Conservation (phyloP, 73 alveolate species). For the Tetrahymena elliotti region DNA sequence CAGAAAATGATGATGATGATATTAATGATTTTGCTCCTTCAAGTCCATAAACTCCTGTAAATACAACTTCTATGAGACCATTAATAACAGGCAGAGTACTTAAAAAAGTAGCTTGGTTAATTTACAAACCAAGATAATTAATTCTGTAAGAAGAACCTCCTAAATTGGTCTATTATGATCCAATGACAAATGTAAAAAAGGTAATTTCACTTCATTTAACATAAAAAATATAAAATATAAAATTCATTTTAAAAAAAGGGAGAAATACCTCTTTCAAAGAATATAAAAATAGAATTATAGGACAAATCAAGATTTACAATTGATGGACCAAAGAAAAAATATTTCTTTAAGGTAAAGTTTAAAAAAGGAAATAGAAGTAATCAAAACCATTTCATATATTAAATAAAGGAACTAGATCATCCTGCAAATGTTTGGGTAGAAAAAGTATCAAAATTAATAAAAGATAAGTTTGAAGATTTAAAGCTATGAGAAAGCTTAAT, state of each 20-base stretch:
- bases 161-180: slow-evolving; percentile 34
- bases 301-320: background rate
- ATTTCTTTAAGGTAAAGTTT: background rate
- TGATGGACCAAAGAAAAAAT: background rate
- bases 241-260: background rate
- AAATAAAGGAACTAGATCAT: background rate
- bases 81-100: slow-evolving; percentile 11
- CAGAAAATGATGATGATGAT: slow-evolving; percentile 6
- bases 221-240: too few relatives aligned
- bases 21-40: slow-evolving; percentile 13
- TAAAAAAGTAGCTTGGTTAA: slow-evolving; percentile 31
- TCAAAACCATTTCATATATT: background rate
- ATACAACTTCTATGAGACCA: slow-evolving; percentile 1
- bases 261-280: background rate
- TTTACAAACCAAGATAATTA: slow-evolving; percentile 31
- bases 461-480: background rate
- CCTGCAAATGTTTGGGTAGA: background rate
- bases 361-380: background rate
- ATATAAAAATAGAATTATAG: background rate
- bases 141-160: slow-evolving; percentile 17
- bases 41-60: background rate
- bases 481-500: background rate
- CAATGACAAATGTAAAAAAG: slow-evolving; percentile 9
- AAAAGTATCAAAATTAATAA: background rate
- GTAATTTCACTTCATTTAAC: background rate